Conservation (phyloP, 805 yeast species). For the Yueomyces sp. region DNA sequence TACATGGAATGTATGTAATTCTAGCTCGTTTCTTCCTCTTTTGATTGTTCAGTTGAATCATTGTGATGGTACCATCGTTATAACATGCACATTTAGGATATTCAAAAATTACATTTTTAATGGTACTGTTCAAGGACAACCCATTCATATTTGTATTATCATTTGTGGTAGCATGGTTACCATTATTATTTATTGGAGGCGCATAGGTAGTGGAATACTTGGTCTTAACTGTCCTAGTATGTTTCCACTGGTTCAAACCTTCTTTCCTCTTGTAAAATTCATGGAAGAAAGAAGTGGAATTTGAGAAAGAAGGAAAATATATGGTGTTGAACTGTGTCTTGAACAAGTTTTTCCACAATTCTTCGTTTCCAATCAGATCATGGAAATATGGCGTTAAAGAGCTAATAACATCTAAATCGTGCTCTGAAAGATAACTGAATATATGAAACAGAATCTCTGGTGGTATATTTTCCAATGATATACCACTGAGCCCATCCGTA, state of each 20-base stretch:
- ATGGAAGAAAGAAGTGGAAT: constrained; percentile 22
- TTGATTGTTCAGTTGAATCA: constrained; percentile 16
- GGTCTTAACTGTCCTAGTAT: constrained; percentile 22
- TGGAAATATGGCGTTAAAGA: constrained; percentile 20
- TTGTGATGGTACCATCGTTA: constrained; percentile 24
- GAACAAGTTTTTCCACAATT: constrained; percentile 30
- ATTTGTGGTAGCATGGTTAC: constrained; percentile 1
- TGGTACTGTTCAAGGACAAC: constrained; percentile 3
- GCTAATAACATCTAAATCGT: constrained; percentile 23
- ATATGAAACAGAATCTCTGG: constrained; percentile 25
- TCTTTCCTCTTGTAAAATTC: constrained; percentile 24
- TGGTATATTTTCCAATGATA: constrained; percentile 14
- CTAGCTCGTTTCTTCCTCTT: constrained; percentile 13
- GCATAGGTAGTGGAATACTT: constrained; percentile 14
- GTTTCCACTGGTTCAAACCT: constrained; percentile 22
- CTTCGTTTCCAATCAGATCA: constrained; percentile 26
- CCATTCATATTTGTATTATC: background rate
- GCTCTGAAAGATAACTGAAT: constrained; percentile 25
- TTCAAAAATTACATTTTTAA: constrained; percentile 21
- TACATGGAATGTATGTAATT: constrained; percentile 24
- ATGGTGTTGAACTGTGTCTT: constrained; percentile 17
- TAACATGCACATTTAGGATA: constrained; percentile 25
- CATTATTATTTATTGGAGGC: constrained; percentile 7
- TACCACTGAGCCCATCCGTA: too few relatives aligned
- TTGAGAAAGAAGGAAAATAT: constrained; percentile 26